phyloP scores from a whole-genome alignment of 1,284 basidiomycete species.

The Tetrapyrgos nigripes region DNA sequence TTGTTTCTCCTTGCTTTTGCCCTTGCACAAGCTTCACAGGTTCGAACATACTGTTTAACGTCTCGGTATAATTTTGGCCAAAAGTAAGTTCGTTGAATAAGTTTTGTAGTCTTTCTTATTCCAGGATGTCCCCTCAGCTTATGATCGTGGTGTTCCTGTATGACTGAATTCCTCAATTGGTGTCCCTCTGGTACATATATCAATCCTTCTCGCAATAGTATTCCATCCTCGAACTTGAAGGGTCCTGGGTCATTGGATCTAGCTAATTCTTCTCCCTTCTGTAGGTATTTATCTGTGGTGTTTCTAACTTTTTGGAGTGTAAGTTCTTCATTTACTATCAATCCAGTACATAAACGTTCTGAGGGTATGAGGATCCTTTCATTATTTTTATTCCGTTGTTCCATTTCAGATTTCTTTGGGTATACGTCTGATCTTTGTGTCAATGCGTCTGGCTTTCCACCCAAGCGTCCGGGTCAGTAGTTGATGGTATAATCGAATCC shows the following conservation, averaged over 20 bases:
- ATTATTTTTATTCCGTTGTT: slow-evolving; percentile 2
- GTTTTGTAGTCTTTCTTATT: slow-evolving; percentile 29
- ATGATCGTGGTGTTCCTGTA: slow-evolving; percentile 12
- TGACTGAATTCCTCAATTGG: not conserved
- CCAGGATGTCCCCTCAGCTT: slow-evolving; percentile 37
- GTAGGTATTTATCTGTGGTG: not conserved
- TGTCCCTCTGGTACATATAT: slow-evolving; percentile 16
- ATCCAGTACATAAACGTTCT: slow-evolving; percentile 24
- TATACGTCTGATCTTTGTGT: slow-evolving; percentile 28
- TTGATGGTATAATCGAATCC: slow-evolving; percentile 29
- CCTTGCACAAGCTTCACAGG: not conserved
- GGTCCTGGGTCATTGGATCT: not conserved
- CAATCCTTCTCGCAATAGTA: not conserved
- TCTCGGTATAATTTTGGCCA: slow-evolving; percentile 21
- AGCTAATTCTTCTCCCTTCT: not conserved
- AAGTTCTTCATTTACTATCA: not conserved
- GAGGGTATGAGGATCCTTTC: slow-evolving; percentile 21
- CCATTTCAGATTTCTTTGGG: slow-evolving; percentile 2
- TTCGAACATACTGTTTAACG: not conserved
- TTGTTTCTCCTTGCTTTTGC: not conserved
- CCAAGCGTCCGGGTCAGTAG: slow-evolving; percentile 28
- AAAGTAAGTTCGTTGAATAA: slow-evolving; percentile 23
- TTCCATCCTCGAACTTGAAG: slow-evolving; percentile 21
- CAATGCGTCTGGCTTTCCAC: slow-evolving; percentile 18
- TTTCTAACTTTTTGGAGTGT: not conserved